Conservation (phyloP, 805 yeast genomes). For the Wickerhamiella vanderwaltii region DNA sequence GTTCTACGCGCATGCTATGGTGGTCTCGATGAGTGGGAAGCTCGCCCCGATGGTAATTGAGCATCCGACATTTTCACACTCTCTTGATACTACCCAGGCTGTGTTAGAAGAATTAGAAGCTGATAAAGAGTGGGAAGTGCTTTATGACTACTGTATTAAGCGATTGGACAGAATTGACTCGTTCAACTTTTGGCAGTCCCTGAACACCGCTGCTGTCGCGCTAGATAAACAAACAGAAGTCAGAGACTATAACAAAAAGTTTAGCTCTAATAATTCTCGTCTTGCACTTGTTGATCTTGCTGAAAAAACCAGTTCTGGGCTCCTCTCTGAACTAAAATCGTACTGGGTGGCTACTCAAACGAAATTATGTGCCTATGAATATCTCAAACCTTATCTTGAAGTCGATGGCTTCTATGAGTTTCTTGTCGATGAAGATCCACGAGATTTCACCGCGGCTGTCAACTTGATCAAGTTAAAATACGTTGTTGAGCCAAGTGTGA, state of each 20-base stretch:
- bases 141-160: constrained; percentile 32
- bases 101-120: constrained; percentile 34
- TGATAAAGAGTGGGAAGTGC: constrained; percentile 32
- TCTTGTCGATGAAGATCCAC: constrained; percentile 18
- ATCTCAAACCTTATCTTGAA: constrained; percentile 33
- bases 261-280: constrained; percentile 41
- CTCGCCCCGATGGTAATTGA: constrained; percentile 23
- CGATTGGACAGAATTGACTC: constrained; percentile 54
- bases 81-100: constrained; percentile 50
- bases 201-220: constrained; percentile 36
- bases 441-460: constrained; percentile 24
- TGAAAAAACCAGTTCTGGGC: constrained; percentile 12
- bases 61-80: background rate
- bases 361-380: constrained; percentile 56
- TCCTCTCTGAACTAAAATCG: constrained; percentile 19
- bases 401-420: constrained; percentile 20
- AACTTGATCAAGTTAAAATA: constrained; percentile 40
- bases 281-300: constrained; percentile 42
- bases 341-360: constrained; percentile 39
- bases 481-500: constrained; percentile 18
- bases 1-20: constrained; percentile 42
- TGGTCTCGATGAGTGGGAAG: constrained; percentile 33
- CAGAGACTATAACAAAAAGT: constrained; percentile 23
- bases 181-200: constrained; percentile 58
- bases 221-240: constrained; percentile 30